A percentile compares a stretch with the other conserved stretches of the same genome.
These are phyloP conservation scores for Amylostereum areolatum DNA, from an alignment of 1,284 basidiomycete species.

Conservation along the genomic window DNA sequence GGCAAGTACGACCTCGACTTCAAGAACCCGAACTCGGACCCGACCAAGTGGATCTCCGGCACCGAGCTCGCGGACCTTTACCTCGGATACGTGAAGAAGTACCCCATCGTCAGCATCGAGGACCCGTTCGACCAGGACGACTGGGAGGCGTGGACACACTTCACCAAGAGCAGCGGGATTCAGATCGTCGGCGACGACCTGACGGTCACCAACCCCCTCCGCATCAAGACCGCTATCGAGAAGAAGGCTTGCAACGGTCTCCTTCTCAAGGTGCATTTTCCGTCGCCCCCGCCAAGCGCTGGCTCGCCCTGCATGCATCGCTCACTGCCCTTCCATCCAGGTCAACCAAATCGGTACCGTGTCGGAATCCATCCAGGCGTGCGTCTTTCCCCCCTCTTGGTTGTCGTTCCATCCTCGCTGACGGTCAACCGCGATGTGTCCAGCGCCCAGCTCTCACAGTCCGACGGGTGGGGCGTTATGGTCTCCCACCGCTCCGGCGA, in stretches of 20 bases:
- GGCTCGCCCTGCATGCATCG: too few species aligned
- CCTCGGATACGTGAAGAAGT: conserved; percentile 81
- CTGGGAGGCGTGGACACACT: conserved; percentile 97
- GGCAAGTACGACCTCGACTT: conserved; percentile 99
- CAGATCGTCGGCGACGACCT: conserved; percentile 98
- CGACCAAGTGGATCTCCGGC: conserved; percentile 93
- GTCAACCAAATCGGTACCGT: conserved; percentile 99
- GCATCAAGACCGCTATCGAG: conserved; percentile 99
- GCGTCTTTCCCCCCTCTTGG: conserved; percentile 24
- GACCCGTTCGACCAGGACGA: conserved; percentile 99
- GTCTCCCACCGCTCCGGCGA: conserved; percentile 98
- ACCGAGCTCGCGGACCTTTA: conserved; percentile 93
- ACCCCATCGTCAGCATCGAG: conserved; percentile 96
- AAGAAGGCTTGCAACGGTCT: conserved; percentile 99
- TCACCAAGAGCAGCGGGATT: conserved; percentile 72
- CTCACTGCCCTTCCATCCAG: conserved; percentile 27
- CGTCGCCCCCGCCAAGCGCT: too few species aligned
- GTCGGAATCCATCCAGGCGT: conserved; percentile 97
- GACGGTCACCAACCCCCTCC: conserved; percentile 96
- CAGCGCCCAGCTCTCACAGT: conserved; percentile 94
- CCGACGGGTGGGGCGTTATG: conserved; percentile 99
- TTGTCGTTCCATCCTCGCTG: not conserved
- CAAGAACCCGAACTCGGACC: conserved; percentile 99
- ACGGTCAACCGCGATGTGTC: conserved; percentile 4
- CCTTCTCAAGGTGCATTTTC: conserved; percentile 96